phyloP scores from a whole-genome alignment of 495 filamentous ascomycete genomes.

The Amorphotheca resinae region DNA sequence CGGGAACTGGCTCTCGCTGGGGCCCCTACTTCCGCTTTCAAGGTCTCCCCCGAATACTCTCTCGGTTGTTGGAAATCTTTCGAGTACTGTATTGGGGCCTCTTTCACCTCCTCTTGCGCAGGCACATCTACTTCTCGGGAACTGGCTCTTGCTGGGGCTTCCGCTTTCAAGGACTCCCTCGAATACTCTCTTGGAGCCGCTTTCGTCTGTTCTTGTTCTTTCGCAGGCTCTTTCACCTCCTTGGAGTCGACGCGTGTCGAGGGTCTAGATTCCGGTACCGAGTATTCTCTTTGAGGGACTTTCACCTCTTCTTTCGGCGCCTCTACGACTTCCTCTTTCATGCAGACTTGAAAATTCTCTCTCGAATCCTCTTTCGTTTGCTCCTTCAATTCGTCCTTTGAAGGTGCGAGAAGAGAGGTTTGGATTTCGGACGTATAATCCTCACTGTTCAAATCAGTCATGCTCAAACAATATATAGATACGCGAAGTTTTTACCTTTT shows the following conservation, averaged over 20 bases:
- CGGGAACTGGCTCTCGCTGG: not conserved
- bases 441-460: not conserved
- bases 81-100: not conserved
- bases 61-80: not conserved
- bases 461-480: not conserved
- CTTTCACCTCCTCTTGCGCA: not conserved
- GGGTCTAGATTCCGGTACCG: not conserved
- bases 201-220: not conserved
- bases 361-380: not conserved
- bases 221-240: not conserved
- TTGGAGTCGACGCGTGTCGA: not conserved
- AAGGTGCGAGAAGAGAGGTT: not conserved
- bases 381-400: not conserved
- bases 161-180: no score
- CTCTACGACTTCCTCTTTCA: not conserved
- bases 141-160: not conserved
- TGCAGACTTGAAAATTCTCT: not conserved
- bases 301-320: conserved; percentile 1
- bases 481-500: conserved; percentile 3
- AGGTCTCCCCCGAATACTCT: not conserved
- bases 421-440: not conserved
- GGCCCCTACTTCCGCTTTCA: not conserved
- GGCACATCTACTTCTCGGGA: not conserved
- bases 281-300: not conserved
- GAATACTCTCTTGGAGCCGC: not conserved